Base-by-base conservation (phyloP, 805 yeast species). In the Metschnikowia henanensis region DNA sequence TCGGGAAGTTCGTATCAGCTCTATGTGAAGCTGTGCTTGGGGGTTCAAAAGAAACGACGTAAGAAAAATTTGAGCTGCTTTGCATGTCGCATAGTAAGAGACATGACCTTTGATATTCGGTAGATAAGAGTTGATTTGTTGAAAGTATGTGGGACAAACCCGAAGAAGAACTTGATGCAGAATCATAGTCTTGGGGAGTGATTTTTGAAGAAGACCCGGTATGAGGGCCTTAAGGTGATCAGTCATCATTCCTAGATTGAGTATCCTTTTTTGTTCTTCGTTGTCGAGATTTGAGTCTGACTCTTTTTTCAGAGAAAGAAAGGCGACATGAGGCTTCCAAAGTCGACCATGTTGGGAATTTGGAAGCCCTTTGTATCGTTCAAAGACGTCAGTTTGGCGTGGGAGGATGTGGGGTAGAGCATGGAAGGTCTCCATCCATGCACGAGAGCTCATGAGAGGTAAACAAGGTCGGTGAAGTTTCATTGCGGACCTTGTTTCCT, bases 41-140 rank as follows among this genome's bases (percentile, higher is more conserved):
- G 81, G 79, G 43, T 75, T 73, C 20, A 83, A 57, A n/a, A 82
- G 70, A 37, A 84, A 68, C 25, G 79, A 79, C 3, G 80, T 77
- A 28, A 81, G 47, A 3, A 80, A 57, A 28, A 81, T 49, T 55
- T 80, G 81, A 3, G 83, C 56, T 1, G 87, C 73, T 51, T 80
- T 81, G 45, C 78, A 59, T 0, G 84, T 72, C 3, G 84, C 73
- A 37, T 73, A 69, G 58, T 83, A 84, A 12, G 82, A 69, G 15
- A 72, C 66, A 16, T 65, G 71, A 1, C 90, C 88, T 39, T 73
- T 72, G 21, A 84, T 61, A 10, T 65, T 62, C 2, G 90, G 90
- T 12, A 82, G 51, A 46, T 73, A 74, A 0, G 80, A 73, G 37
- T 72, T 73, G 35, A 63, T 50, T 39, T 60, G 72, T 39, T 64